phyloP scores from a whole-genome alignment of 2,329 filamentous ascomycete genomes.

The Mycosphaerella sp. region DNA sequence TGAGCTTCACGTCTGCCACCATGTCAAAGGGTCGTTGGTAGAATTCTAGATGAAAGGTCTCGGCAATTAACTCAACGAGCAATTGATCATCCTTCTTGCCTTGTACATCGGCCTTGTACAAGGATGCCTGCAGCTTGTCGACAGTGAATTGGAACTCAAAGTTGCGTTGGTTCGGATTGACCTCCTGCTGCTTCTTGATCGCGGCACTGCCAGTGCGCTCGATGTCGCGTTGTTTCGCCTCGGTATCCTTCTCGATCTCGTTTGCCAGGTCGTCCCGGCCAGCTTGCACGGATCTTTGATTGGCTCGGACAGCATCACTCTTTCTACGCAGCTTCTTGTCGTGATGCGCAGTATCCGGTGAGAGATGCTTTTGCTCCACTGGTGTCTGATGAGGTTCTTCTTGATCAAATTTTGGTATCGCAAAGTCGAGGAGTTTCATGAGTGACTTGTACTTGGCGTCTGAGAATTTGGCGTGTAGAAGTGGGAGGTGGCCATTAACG shows the following conservation, averaged over 20 bases:
- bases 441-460: constrained; percentile 95
- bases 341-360: constrained; percentile 21
- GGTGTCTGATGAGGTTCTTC: constrained; percentile 8
- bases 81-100: constrained; percentile 69
- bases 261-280: constrained; percentile 71
- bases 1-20: constrained; percentile 82
- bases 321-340: constrained; percentile 34
- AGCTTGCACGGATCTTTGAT: constrained; percentile 66
- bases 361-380: constrained; percentile 32
- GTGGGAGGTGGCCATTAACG: constrained; percentile 83
- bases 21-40: constrained; percentile 88
- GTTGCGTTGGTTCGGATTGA: constrained; percentile 74
- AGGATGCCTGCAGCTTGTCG: constrained; percentile 83
- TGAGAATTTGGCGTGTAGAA: constrained; percentile 85
- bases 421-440: constrained; percentile 94
- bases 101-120: constrained; percentile 80
- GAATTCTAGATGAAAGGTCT: constrained; percentile 80
- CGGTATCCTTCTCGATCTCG: constrained; percentile 51
- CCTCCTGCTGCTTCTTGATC: constrained; percentile 28
- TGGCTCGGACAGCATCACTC: constrained; percentile 47
- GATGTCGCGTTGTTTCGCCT: constrained; percentile 48
- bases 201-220: constrained; percentile 41
- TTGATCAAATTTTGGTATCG: constrained; percentile 72
- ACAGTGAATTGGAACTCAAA: constrained; percentile 98
- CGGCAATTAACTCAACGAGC: constrained; percentile 83